Percentiles rank a stretch among this genome's conserved stretches.
Evolutionary conservation across 208 protist species (phyloP).

Genomic region (Balamuthia mandrillaris): DNA sequence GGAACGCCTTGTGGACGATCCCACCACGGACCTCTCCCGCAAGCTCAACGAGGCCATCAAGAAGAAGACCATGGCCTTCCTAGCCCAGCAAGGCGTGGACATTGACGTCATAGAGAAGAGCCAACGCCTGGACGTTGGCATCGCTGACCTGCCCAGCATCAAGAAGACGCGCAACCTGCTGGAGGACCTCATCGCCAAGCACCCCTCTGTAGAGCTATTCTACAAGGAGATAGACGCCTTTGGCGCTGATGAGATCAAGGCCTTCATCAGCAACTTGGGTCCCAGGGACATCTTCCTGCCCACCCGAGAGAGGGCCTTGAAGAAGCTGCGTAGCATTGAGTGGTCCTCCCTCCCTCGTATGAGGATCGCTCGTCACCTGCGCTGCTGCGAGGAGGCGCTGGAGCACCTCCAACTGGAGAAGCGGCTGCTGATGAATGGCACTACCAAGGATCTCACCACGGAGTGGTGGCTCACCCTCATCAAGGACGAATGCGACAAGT

Average conservation of each 20-base stretch:
- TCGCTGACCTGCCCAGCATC: background rate
- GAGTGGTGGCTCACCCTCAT: slow-evolving; percentile 20
- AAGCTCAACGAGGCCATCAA: slow-evolving; percentile 20
- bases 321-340: background rate
- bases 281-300: slow-evolving; percentile 2
- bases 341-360: background rate
- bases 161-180: background rate
- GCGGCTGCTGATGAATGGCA: slow-evolving; percentile 13
- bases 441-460: slow-evolving; percentile 1
- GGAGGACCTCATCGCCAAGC: background rate
- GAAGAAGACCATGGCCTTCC: background rate
- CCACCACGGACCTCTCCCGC: background rate
- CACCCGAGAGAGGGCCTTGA: background rate
- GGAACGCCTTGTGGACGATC: slow-evolving; percentile 10
- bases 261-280: background rate
- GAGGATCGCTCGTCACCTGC: background rate
- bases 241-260: background rate
- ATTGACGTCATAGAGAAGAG: background rate
- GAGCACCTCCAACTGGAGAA: slow-evolving; percentile 7
- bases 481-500: slow-evolving; percentile 28
- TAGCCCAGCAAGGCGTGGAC: slow-evolving; percentile 8
- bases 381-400: background rate
- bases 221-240: background rate
- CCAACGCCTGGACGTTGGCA: background rate
- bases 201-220: too few species aligned